phyloP scores from a whole-genome alignment of 1,139 yeast genomes.

The Meyerozyma guilliermondii region DNA sequence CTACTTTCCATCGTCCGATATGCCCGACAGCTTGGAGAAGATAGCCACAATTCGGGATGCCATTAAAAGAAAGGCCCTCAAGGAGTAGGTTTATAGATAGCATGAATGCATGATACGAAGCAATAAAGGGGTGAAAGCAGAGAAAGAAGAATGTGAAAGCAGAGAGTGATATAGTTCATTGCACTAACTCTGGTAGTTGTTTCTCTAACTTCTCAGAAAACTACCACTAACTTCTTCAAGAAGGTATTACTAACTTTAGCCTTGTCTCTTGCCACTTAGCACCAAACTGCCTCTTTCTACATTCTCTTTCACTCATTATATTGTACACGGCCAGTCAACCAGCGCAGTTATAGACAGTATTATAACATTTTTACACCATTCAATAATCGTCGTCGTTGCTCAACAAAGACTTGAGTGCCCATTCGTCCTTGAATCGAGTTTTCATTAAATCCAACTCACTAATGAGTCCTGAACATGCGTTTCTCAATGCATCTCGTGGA shows the following conservation, averaged over 20 bases:
- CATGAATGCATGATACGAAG: neutral
- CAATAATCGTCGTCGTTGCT: slow-evolving; percentile 44
- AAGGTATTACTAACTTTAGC: neutral
- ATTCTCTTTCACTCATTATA: too few species aligned
- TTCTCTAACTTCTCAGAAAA: too few species aligned
- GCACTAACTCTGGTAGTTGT: too few species aligned
- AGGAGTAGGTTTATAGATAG: slow-evolving; percentile 12
- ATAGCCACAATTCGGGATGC: slow-evolving; percentile 35
- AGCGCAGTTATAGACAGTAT: neutral
- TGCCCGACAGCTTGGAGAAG: slow-evolving; percentile 45
- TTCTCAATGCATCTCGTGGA: slow-evolving; percentile 84
- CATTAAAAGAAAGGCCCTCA: slow-evolving; percentile 37
- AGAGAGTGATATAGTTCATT: too few species aligned
- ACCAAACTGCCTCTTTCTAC: too few species aligned
- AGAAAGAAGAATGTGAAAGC: too few species aligned
- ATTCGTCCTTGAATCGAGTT: slow-evolving; percentile 80
- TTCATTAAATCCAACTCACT: slow-evolving; percentile 71
- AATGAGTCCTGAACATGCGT: slow-evolving; percentile 82
- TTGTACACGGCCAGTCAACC: too few species aligned
- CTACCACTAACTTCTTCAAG: too few species aligned
- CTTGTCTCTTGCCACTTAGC: too few species aligned
- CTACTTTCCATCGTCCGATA: slow-evolving; percentile 49
- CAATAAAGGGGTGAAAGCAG: too few species aligned
- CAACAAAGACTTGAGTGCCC: slow-evolving; percentile 80
- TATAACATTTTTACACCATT: neutral